phyloP scores from a whole-genome alignment of 352 stramenopile species.

The Pythium guiyangense region DNA sequence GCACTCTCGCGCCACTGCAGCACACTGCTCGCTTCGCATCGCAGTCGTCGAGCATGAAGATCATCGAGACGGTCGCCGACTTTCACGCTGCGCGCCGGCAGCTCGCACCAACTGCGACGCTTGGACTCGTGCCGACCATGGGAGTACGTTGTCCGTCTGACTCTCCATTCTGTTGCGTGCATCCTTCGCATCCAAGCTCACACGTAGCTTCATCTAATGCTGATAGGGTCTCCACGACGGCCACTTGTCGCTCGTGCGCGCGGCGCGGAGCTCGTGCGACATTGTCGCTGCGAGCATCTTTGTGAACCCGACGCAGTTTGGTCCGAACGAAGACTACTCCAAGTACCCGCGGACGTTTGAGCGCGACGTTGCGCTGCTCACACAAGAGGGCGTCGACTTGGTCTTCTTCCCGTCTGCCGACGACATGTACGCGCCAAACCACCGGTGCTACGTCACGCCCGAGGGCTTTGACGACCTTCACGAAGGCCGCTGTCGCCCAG shows the following conservation, averaged over 20 bases:
- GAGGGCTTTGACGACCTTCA: slow-evolving; percentile 93
- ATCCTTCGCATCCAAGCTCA: not conserved
- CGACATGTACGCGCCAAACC: slow-evolving; percentile 87
- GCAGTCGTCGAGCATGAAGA: not conserved
- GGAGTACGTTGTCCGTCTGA: slow-evolving; percentile 55
- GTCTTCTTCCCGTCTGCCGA: slow-evolving; percentile 83
- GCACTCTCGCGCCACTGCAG: not conserved
- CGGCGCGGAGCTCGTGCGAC: slow-evolving; percentile 90
- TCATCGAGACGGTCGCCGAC: slow-evolving; percentile 48
- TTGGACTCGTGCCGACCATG: slow-evolving; percentile 99
- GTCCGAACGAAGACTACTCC: slow-evolving; percentile 96
- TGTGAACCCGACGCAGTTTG: slow-evolving; percentile 99
- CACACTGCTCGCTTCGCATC: slow-evolving; percentile 9
- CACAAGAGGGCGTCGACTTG: slow-evolving; percentile 85
- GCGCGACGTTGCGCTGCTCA: slow-evolving; percentile 86
- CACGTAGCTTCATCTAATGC: not conserved
- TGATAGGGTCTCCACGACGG: slow-evolving; percentile 93
- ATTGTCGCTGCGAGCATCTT: slow-evolving; percentile 96
- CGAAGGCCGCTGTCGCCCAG: slow-evolving; percentile 91
- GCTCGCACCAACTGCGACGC: slow-evolving; percentile 41
- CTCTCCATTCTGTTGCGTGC: not conserved
- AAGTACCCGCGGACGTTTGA: slow-evolving; percentile 97
- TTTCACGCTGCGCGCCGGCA: slow-evolving; percentile 49
- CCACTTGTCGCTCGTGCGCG: slow-evolving; percentile 88
- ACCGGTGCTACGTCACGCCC: slow-evolving; percentile 91